Base-by-base conservation (phyloP, 148 eudicot species). In the Tetragonia tetragonoides region DNA sequence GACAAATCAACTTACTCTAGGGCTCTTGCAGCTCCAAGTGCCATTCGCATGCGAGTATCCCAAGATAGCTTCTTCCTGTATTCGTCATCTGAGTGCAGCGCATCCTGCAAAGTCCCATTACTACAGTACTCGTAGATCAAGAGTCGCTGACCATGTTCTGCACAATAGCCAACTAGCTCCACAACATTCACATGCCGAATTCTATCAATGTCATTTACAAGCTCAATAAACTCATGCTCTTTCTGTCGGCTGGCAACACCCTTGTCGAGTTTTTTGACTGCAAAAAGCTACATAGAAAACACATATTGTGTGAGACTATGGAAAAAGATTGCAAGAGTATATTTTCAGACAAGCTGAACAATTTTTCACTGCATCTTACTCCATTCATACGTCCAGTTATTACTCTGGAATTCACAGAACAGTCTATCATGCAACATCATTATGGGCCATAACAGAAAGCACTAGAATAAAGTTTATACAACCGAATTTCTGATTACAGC, bases 1-100 rank as follows among this genome's bases (percentile, higher is more conserved):
- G 24, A 74, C 59, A 39, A 16, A 66, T 79, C 46, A 18, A 88
- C 96, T 84, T 90, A 95, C 99, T 93, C 97, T 72, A 95, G 84
- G 72, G 97, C 99, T 85, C 99, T 87, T 78, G 99, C 99, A 82
- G 97, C 91, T 81, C 97, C 99, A 77, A 95, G 94, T 70, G 97
- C 97, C 96, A 95, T 93, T 79, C 85, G 82, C 51, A 87, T 86
- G 74, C 99, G 99, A 53, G 82, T 83, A 83, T 86, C 88, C 99
- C 99, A 95, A 6, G 92, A 89, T 74, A 95, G 87, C 69, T 86
- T 83, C 70, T 85, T 85, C 86, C 85, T 92, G 74, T 87, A 95
- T 39, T 88, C 94, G 80, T 91, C 96, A 51, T 95, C 97, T 10
- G 94, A 83, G 84, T 95, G 94, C 81, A 93, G 79, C 64, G 97